Evolutionary conservation across 345 rosid genomes (phyloP).

Genomic region (Hirschfeldia incana): DNA sequence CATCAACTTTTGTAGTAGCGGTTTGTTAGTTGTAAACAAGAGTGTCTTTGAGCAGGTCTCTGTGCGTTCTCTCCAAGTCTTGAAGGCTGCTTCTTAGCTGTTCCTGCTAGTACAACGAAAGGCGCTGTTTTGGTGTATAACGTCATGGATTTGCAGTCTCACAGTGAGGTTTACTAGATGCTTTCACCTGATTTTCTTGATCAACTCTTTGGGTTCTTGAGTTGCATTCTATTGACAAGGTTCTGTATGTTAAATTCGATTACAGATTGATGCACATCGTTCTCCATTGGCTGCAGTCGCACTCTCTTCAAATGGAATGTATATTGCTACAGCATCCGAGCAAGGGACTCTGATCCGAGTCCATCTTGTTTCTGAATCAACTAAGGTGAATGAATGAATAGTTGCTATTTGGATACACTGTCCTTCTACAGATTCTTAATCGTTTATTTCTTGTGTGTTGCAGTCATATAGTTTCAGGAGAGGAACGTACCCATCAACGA

Average conservation of each 20-base stretch:
- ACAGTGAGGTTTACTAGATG: constrained; percentile 67
- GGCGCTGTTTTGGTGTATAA: constrained; percentile 88
- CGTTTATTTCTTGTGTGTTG: constrained; percentile 24
- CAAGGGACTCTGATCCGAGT: constrained; percentile 90
- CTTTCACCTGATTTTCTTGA: constrained; percentile 2
- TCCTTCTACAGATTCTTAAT: constrained; percentile 14
- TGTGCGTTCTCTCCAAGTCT: constrained; percentile 80
- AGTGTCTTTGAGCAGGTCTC: constrained; percentile 54
- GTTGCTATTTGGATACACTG: background rate
- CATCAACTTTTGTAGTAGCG: background rate
- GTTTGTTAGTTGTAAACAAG: background rate
- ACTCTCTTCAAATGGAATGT: constrained; percentile 78
- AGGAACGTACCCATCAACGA: constrained; percentile 80
- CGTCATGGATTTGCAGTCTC: constrained; percentile 73
- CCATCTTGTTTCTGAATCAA: constrained; percentile 78
- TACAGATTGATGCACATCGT: constrained; percentile 90
- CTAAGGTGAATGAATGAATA: constrained; percentile 63
- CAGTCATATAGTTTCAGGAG: constrained; percentile 88
- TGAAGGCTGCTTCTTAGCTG: constrained; percentile 90
- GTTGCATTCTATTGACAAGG: background rate
- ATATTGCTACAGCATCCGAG: constrained; percentile 93
- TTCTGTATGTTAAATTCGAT: background rate
- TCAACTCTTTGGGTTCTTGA: background rate
- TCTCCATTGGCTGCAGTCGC: constrained; percentile 79
- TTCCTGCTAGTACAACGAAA: constrained; percentile 79